Base-by-base conservation (phyloP, 352 stramenopile species). In the Nothophytophthora sp. region DNA sequence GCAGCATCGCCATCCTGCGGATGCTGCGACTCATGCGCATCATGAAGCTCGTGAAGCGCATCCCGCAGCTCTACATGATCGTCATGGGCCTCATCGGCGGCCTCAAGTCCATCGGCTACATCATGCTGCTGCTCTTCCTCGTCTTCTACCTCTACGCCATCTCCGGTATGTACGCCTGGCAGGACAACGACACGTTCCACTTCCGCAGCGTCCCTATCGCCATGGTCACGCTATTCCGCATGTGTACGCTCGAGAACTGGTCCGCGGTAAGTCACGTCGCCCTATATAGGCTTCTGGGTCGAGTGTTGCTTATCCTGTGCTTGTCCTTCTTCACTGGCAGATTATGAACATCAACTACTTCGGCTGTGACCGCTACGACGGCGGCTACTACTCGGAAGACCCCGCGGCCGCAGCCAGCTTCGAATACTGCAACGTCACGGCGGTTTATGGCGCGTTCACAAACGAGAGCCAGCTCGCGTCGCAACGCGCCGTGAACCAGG, bases 131-230 rank as follows among this genome's bases (percentile, higher is more conserved):
- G 30, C 70, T 97, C 10, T 70, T 92, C 28, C 72, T 97, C 37
- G 78, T 96, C 0, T 90, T 90, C 59, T 97, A 97, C 57, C 56
- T 97, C 20, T 97, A 95, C 52, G 85, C 89, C 16, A 92, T 97
- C 59, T 83, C 90, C 2, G 89, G 88, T 15, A 95, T 97, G 82
- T 95, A 95, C 50, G 67, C 94, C 5, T 97, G 95, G 80, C 60
- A 76, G 46, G 55, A 73, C 46, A 96, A 96, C 45, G 88, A 97
- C 49, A 78, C 78, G 16, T 95, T 90, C 53, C 83, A 96, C 56
- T 90, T 88, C 34, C 77, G 80, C 23, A 88, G 60, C 39, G 76
- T 92, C 3, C 78, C 78, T 0, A 82, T 89, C n/a, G 81, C 79
- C 8, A 90, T 92, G 74, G 35, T 91, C 38, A 93, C 85, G n/a